Percentiles rank a stretch among this genome's conserved stretches.
Evolutionary conservation across 768 basidiomycete species (phyloP).

Genomic region (Daedaleopsis sinensis): DNA sequence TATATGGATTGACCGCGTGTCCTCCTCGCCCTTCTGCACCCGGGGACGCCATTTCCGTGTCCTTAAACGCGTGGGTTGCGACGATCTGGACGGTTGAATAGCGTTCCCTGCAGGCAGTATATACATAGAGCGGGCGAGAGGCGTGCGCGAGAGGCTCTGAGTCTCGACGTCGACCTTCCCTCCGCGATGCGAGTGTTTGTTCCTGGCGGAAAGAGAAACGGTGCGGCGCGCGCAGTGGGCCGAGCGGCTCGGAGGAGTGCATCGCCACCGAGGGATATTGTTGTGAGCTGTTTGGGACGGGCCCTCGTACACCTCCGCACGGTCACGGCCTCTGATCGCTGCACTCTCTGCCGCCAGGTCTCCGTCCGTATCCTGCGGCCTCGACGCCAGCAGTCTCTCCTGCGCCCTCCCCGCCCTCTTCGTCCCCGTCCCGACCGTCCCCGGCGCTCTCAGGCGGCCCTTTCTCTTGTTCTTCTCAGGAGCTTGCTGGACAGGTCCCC

Average conservation of each 20-base stretch:
- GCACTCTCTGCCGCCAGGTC: conserved; percentile 4
- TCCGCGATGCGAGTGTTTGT: not conserved
- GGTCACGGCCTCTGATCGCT: conserved; percentile 1
- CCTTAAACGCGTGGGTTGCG: not conserved
- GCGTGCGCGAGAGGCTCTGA: not conserved
- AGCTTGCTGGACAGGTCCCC: conserved; percentile 20
- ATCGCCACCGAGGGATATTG: not conserved
- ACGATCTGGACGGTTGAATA: not conserved
- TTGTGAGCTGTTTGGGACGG: conserved; percentile 13
- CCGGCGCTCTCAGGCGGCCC: not conserved
- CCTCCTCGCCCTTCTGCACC: not conserved
- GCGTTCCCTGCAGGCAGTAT: not conserved
- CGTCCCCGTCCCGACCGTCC: conserved; percentile 2
- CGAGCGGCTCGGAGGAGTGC: not conserved
- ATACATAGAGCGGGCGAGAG: not conserved
- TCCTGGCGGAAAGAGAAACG: not conserved
- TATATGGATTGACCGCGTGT: not conserved
- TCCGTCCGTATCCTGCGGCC: conserved; percentile 10
- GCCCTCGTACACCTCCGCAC: not conserved
- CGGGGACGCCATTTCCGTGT: not conserved
- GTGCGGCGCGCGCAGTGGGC: not conserved
- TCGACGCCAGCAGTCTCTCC: conserved; percentile 12
- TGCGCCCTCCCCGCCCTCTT: conserved; percentile 4
- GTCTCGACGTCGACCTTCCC: not conserved
- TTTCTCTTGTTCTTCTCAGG: conserved; percentile 9